phyloP scores from a whole-genome alignment of 1,284 basidiomycete genomes.

The Irpex lacteus region DNA sequence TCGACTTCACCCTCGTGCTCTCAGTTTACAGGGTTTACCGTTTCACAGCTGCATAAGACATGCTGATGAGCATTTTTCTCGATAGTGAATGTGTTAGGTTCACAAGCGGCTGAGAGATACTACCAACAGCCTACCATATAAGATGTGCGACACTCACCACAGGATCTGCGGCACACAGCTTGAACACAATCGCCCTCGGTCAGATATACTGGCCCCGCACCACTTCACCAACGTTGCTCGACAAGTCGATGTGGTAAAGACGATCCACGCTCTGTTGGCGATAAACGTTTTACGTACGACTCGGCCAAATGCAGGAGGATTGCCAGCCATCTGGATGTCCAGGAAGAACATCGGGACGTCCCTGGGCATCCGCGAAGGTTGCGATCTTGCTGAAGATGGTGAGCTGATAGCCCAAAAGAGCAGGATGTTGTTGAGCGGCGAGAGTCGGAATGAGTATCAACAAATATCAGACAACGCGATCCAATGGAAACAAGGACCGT shows the following conservation, averaged over 20 bases:
- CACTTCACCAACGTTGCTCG: not conserved
- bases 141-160: not conserved
- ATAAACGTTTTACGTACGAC: not conserved
- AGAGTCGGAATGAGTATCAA: not conserved
- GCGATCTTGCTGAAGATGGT: not conserved
- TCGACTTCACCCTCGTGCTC: no score
- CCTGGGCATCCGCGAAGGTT: not conserved
- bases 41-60: no score
- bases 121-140: no score
- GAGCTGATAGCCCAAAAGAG: not conserved
- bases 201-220: not conserved
- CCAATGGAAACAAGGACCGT: not conserved
- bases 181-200: not conserved
- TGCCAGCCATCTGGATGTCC: not conserved
- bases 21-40: no score
- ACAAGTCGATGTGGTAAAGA: not conserved
- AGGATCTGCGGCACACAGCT: not conserved
- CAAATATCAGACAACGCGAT: not conserved
- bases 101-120: no score
- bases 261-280: not conserved
- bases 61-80: no score
- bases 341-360: not conserved
- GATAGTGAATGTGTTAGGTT: no score
- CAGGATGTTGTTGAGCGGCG: not conserved
- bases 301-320: slow-evolving; percentile 2